Conservation (phyloP, 192 early-diverging fungal genomes). For the Backusella tarrabulga region DNA sequence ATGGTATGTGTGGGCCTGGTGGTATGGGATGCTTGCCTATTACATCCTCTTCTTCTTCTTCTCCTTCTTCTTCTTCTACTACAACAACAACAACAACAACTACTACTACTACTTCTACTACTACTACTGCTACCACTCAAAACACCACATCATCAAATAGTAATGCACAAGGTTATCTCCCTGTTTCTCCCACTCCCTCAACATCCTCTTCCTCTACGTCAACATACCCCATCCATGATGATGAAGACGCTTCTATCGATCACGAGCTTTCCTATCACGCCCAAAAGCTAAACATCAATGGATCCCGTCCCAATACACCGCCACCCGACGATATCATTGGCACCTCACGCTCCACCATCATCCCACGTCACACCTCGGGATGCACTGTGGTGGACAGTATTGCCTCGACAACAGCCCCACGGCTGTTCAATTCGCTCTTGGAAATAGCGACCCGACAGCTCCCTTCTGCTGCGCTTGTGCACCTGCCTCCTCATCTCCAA, state of each 20-base stretch:
- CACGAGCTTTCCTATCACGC: slow-evolving; percentile 33
- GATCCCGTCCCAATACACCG: slow-evolving; percentile 14
- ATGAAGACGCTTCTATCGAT: slow-evolving; percentile 36
- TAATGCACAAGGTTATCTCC: no score
- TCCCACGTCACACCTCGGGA: neutral
- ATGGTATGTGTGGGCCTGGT: slow-evolving; percentile 21
- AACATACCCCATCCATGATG: neutral
- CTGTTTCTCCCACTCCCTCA: neutral
- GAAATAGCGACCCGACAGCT: slow-evolving; percentile 43
- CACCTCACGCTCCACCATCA: neutral
- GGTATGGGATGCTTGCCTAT: slow-evolving; percentile 22
- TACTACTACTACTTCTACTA: neutral
- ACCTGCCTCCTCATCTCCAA: neutral
- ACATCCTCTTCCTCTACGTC: neutral
- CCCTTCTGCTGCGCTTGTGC: neutral
- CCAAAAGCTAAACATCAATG: slow-evolving; percentile 27
- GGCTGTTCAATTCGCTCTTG: slow-evolving; percentile 39
- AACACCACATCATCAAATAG: no score
- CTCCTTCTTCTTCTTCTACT: neutral
- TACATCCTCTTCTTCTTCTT: neutral
- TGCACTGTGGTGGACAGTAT: neutral
- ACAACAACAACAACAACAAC: no score
- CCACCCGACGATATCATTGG: neutral
- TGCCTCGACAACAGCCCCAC: neutral
- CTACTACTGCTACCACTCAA: no score